A percentile compares a stretch with the other conserved stretches of the same genome.
phyloP scores from a whole-genome alignment of 2,329 filamentous ascomycete genomes.

The Botrytis aclada region DNA sequence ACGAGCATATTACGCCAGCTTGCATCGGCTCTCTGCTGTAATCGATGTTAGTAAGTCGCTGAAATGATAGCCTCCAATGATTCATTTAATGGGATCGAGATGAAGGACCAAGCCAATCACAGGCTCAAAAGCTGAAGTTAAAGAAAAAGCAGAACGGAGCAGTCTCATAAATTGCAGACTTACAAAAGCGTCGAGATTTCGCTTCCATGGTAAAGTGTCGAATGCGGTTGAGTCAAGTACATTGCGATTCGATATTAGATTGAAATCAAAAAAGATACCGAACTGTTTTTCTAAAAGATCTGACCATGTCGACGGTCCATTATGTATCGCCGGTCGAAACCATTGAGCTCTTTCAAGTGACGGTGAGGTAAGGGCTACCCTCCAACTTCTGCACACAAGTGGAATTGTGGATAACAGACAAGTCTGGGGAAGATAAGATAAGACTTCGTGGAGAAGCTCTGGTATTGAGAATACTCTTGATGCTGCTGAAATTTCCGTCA shows the following conservation, averaged over 20 bases:
- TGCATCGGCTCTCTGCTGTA: conserved; percentile 16
- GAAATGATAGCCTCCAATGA: background rate
- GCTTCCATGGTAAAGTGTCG: conserved; percentile 11
- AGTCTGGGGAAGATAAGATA: conserved; percentile 17
- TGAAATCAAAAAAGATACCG: conserved; percentile 9
- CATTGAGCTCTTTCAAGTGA: conserved; percentile 7
- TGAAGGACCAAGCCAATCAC: background rate
- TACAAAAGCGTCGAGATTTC: conserved; percentile 9
- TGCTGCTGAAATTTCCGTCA: conserved; percentile 4
- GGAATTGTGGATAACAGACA: conserved; percentile 1
- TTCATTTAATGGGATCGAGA: background rate
- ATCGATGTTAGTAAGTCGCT: background rate
- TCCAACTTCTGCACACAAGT: conserved; percentile 11
- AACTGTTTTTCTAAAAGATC: conserved; percentile 7
- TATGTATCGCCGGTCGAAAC: background rate
- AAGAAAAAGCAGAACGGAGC: background rate
- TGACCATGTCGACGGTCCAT: conserved; percentile 9
- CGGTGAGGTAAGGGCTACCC: conserved; percentile 8
- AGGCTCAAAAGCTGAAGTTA: background rate
- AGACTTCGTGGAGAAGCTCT: conserved; percentile 11
- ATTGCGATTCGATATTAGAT: background rate
- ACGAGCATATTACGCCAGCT: conserved; percentile 18
- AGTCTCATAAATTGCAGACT: background rate
- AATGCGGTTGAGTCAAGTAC: background rate
- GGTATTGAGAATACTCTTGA: conserved; percentile 12